Evolutionary conservation across 345 rosid genomes (phyloP), one percentile per base, ranked within the genome.

Genomic region (Eucalyptus leucophloia): DNA sequence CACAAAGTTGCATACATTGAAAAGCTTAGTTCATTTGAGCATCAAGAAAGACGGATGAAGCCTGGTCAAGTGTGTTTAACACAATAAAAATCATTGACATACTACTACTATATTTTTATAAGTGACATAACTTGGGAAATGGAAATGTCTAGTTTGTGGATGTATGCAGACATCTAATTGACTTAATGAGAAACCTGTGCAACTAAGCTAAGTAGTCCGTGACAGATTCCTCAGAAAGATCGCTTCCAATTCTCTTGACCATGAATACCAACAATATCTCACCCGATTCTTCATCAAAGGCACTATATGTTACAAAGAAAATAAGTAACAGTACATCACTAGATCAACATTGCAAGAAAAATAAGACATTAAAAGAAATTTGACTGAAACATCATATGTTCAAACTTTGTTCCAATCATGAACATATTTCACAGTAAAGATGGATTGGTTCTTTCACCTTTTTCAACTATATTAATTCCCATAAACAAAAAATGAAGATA

Each of bases 241-340:
- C 15, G 90, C 97, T 90, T 87, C 93, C 95, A 12, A 87, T 90
- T 89, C 81, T 94, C 90, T 90, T 92, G 37, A 97, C 97, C 34
- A 97, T 95, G 87, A 96, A 97, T 77, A 98, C 96, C 89, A 95
- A 95, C 0, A 98, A 95, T 90, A 96, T 93, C 92, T 97, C 99
- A 60, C 97, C 98, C 12, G 87, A 91, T 87, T 92, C 93, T 88
- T 95, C 95, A 88, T 93, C 92, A 34, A n/a, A 42, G 17, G 90
- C 95, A 83, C 96, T 96, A 85, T 49, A 91, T 26, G 9, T 44
- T 87, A 87, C n/a, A 85, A 32, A 62, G 12, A 45, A 32, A 30
- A 56, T 37, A 21, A 87, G 28, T 24, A 67, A 85, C 8, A 49
- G 13, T 28, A 18, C 24, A 86, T 45, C 30, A 32, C 40, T 12